Conservation (phyloP, 768 basidiomycete species). For the Filobasidium wieringae region DNA sequence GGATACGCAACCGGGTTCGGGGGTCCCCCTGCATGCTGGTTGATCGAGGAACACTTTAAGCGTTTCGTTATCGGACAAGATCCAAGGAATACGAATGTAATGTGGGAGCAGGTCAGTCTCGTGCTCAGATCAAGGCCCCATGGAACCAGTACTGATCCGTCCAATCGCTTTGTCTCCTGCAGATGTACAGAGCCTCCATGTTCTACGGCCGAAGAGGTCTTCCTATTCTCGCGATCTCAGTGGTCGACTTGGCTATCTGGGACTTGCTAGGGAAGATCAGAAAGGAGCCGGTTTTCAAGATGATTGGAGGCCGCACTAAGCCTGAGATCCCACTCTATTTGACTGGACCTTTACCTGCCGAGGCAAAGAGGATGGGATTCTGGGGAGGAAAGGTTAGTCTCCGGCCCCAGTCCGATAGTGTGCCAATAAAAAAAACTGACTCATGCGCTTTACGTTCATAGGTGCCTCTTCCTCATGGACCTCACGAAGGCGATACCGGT, state of each 20-base stretch:
- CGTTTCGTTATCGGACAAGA: conserved; percentile 41
- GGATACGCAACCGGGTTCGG: conserved; percentile 41
- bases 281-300: conserved; percentile 41
- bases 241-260: conserved; percentile 41
- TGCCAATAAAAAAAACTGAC: not conserved
- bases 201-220: conserved; percentile 42
- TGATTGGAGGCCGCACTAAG: conserved; percentile 41
- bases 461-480: conserved; percentile 36
- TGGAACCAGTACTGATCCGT: not conserved
- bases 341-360: conserved; percentile 37
- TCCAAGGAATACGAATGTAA: conserved; percentile 40
- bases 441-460: not conserved
- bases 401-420: not conserved
- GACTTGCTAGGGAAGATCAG: conserved; percentile 41
- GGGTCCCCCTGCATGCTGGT: conserved; percentile 39
- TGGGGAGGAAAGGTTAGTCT: conserved; percentile 38
- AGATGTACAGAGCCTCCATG: conserved; percentile 37
- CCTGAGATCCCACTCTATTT: conserved; percentile 40
- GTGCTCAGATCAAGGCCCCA: not conserved
- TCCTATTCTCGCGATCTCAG: conserved; percentile 38
- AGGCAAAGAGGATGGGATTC: conserved; percentile 40
- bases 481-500: conserved; percentile 36
- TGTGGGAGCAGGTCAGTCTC: conserved; percentile 38
- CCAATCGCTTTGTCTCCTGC: not conserved
- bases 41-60: conserved; percentile 42